These are phyloP conservation scores for Ophiostoma tasmaniense DNA, from an alignment of 2,329 filamentous ascomycete species.

Conservation along the genomic window DNA sequence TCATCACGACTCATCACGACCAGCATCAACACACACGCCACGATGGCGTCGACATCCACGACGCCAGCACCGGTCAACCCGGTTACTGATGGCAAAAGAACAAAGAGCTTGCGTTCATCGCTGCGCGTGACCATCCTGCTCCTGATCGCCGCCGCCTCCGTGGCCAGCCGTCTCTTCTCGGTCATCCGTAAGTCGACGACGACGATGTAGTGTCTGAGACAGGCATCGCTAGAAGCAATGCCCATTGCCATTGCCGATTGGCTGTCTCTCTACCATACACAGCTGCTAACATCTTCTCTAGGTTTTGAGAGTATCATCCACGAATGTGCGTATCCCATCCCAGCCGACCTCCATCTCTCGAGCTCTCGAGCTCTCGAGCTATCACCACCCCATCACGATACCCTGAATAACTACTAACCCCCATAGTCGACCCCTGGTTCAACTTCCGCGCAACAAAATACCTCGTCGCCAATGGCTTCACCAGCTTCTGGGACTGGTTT, in stretches of 20 bases:
- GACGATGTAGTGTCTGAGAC: not conserved
- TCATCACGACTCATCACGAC: not conserved
- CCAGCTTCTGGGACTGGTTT: conserved; percentile 99
- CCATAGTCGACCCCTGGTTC: conserved; percentile 98
- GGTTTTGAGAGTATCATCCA: conserved; percentile 99
- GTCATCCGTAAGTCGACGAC: conserved; percentile 66
- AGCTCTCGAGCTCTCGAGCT: not conserved
- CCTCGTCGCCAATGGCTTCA: conserved; percentile 91
- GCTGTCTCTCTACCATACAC: not conserved
- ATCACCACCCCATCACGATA: not conserved
- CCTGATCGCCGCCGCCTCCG: conserved; percentile 83
- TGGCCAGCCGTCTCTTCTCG: conserved; percentile 92
- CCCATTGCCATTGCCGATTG: not conserved
- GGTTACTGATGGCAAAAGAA: conserved; percentile 69
- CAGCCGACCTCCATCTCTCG: not conserved
- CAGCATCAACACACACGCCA: conserved; percentile 24
- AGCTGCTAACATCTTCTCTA: conserved; percentile 30
- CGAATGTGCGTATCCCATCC: conserved; percentile 65
- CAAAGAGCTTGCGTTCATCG: conserved; percentile 73
- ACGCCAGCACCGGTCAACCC: conserved; percentile 35
- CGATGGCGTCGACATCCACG: conserved; percentile 33
- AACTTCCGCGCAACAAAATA: conserved; percentile 99
- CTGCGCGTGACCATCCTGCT: conserved; percentile 82
- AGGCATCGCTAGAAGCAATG: not conserved
- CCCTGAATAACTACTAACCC: conserved; percentile 22